Percentiles rank a stretch among this genome's conserved stretches.
Conservation (phyloP, 306 rosid genomes). For the Begonia fuchsioides region DNA sequence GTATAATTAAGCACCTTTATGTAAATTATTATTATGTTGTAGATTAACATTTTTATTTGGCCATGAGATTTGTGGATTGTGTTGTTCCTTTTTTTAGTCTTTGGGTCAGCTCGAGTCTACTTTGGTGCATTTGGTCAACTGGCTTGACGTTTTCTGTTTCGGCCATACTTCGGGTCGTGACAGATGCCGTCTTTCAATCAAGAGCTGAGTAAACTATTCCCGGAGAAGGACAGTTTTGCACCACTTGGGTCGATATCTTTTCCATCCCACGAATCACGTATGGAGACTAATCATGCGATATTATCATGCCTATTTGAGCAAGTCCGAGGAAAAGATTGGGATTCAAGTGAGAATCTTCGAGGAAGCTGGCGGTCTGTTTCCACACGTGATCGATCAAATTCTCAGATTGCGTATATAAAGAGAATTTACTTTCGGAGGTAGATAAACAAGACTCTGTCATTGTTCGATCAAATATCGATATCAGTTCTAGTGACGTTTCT, state of each 20-base stretch:
- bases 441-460: constrained; percentile 10
- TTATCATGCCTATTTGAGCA: constrained; percentile 44
- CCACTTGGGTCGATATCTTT: constrained; percentile 50
- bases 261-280: constrained; percentile 55
- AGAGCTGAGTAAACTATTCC: constrained; percentile 43
- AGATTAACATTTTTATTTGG: too few relatives aligned
- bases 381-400: constrained; percentile 52
- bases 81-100: too few relatives aligned
- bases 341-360: constrained; percentile 61
- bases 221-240: constrained; percentile 51
- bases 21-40: too few relatives aligned
- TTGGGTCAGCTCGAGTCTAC: too few relatives aligned
- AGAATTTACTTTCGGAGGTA: constrained; percentile 43
- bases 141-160: too few relatives aligned
- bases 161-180: too few relatives aligned
- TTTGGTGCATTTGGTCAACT: too few relatives aligned
- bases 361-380: constrained; percentile 36
- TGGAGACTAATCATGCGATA: constrained; percentile 58
- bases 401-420: constrained; percentile 31
- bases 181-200: constrained; percentile 48
- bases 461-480: constrained; percentile 20
- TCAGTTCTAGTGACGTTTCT: constrained; percentile 51
- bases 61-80: too few relatives aligned
- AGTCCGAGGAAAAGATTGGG: constrained; percentile 47
- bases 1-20: too few relatives aligned